Conservation (phyloP, 2,329 filamentous ascomycete genomes). For the Xylaria sp. region DNA sequence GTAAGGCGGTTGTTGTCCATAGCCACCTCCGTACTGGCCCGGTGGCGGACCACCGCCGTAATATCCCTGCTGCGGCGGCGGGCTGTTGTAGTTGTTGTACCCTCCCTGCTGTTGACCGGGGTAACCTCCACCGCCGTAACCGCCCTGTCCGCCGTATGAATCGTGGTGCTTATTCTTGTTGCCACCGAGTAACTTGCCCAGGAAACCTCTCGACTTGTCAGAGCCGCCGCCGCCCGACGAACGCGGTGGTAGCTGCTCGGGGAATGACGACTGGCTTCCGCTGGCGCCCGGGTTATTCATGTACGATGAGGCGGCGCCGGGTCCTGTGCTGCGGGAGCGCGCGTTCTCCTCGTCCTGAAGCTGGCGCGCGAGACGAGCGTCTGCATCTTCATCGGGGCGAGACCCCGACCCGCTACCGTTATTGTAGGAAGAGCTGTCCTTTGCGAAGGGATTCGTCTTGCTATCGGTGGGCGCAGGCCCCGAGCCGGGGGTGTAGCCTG, state of each 20-base stretch:
- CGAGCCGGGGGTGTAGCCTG: slow-evolving; percentile 68
- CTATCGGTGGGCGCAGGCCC: slow-evolving; percentile 59
- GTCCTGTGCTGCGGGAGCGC: slow-evolving; percentile 50
- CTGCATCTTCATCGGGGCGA: slow-evolving; percentile 48
- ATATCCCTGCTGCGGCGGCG: slow-evolving; percentile 48
- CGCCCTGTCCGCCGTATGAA: slow-evolving; percentile 47
- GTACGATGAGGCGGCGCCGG: slow-evolving; percentile 50
- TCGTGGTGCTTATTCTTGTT: slow-evolving; percentile 47
- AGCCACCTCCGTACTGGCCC: slow-evolving; percentile 52
- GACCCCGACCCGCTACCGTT: slow-evolving; percentile 37
- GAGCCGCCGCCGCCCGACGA: slow-evolving; percentile 33
- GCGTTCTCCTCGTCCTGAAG: slow-evolving; percentile 87
- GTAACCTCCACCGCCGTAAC: slow-evolving; percentile 45
- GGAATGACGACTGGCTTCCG: slow-evolving; percentile 46
- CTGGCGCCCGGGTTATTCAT: slow-evolving; percentile 40
- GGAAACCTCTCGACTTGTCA: slow-evolving; percentile 56
- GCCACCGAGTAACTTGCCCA: slow-evolving; percentile 49
- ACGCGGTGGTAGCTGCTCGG: slow-evolving; percentile 58
- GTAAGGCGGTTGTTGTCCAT: slow-evolving; percentile 47
- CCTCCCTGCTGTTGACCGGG: slow-evolving; percentile 48
- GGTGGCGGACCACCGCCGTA: slow-evolving; percentile 49
- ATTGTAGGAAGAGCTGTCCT: slow-evolving; percentile 42
- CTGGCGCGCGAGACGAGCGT: slow-evolving; percentile 71
- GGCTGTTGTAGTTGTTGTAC: slow-evolving; percentile 46
- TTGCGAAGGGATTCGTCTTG: slow-evolving; percentile 78